phyloP scores from a whole-genome alignment of 306 rosid species.

The Dalbergia cultrata region DNA sequence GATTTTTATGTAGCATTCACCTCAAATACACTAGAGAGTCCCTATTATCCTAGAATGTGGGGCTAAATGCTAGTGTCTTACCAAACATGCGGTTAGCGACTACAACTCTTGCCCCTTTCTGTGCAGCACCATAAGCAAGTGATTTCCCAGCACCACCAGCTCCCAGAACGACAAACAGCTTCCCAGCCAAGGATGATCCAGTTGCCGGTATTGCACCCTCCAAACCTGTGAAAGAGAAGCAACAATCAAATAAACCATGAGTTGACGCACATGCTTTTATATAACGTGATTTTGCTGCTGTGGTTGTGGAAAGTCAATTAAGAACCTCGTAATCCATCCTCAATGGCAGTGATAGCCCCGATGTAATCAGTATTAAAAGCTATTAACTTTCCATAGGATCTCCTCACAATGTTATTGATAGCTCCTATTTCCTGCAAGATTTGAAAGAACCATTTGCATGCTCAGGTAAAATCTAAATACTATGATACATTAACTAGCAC shows the following conservation, averaged over 20 bases:
- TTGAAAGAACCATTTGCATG: not conserved
- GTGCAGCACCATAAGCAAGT: constrained; percentile 64
- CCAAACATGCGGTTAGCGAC: constrained; percentile 55
- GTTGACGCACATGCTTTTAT: not conserved
- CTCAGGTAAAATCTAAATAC: not conserved
- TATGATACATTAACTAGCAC: not conserved
- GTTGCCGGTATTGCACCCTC: constrained; percentile 26
- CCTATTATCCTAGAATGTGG: too few species aligned
- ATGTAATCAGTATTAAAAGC: constrained; percentile 60
- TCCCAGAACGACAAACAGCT: constrained; percentile 55
- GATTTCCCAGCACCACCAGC: constrained; percentile 69
- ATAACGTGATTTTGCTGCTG: constrained; percentile 6
- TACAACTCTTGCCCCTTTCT: constrained; percentile 62
- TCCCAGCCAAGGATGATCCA: constrained; percentile 52
- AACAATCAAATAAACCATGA: not conserved
- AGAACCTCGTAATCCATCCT: constrained; percentile 57
- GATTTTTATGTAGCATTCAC: constrained; percentile 20
- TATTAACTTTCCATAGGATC: constrained; percentile 52
- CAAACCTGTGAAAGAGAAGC: constrained; percentile 14
- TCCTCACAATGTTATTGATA: constrained; percentile 56
- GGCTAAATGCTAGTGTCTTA: constrained; percentile 16
- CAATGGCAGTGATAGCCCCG: constrained; percentile 60
- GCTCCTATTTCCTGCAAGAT: constrained; percentile 56
- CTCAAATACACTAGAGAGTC: not conserved
- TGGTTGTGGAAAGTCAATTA: not conserved